phyloP scores from a whole-genome alignment of 768 basidiomycete species.

The Chalciporus sphaerocephalus region DNA sequence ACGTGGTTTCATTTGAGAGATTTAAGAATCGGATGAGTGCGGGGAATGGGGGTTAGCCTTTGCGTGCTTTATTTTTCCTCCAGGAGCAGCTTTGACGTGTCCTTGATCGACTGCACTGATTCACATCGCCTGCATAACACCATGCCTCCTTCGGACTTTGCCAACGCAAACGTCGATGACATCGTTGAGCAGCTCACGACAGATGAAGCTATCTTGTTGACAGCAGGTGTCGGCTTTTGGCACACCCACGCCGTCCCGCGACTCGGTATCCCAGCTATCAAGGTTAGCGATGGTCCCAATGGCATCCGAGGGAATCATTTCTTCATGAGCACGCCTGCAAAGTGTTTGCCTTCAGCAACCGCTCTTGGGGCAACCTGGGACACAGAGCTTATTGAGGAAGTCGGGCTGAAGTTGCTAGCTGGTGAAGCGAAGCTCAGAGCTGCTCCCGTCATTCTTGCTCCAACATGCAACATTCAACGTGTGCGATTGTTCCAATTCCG shows the following conservation, averaged over 20 bases:
- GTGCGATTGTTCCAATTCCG: conserved; percentile 32
- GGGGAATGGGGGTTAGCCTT: background rate
- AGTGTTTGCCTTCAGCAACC: conserved; percentile 71
- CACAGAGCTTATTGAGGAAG: conserved; percentile 54
- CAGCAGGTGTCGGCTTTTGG: conserved; percentile 76
- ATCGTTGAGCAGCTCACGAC: conserved; percentile 63
- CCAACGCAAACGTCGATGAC: conserved; percentile 54
- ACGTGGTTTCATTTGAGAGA: conserved; percentile 14
- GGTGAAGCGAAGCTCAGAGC: conserved; percentile 67
- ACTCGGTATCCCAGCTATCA: conserved; percentile 67
- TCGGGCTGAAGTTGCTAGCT: conserved; percentile 63
- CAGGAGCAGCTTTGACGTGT: conserved; percentile 1
- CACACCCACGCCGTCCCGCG: conserved; percentile 62
- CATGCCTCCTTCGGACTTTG: conserved; percentile 71
- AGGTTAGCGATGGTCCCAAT: conserved; percentile 78
- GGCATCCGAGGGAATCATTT: conserved; percentile 72
- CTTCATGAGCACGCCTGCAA: conserved; percentile 78
- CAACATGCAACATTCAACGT: conserved; percentile 82
- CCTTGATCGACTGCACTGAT: background rate
- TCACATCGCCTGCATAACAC: background rate
- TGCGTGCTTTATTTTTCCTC: conserved; percentile 8
- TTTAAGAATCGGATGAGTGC: conserved; percentile 8
- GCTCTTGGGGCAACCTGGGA: conserved; percentile 77
- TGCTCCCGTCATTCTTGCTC: conserved; percentile 68
- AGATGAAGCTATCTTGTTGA: conserved; percentile 70